These are phyloP conservation scores for Rickenella mellea DNA, from an alignment of 768 basidiomycete genomes.

Conservation along the genomic window DNA sequence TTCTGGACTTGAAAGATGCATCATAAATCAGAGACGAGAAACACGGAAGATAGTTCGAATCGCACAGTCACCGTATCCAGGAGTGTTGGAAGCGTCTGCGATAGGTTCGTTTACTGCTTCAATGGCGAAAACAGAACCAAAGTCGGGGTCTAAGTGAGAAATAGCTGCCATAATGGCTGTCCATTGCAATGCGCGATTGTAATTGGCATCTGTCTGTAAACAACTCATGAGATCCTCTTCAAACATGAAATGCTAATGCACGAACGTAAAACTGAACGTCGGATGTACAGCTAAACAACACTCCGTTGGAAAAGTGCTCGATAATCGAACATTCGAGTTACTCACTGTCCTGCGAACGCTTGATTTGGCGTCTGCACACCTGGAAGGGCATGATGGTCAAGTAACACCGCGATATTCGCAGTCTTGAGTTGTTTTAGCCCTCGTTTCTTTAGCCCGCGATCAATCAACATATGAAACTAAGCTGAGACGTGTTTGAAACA, in stretches of 20 bases:
- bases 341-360: conserved; percentile 54
- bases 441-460: conserved; percentile 34
- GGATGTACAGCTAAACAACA: conserved; percentile 43
- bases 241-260: conserved; percentile 9
- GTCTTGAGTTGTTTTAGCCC: conserved; percentile 50
- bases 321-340: background rate
- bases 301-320: background rate
- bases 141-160: conserved; percentile 59
- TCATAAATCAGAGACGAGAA: background rate
- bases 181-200: conserved; percentile 73
- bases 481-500: background rate
- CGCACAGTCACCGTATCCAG: conserved; percentile 62
- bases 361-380: conserved; percentile 57
- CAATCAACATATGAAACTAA: background rate
- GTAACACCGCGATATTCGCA: conserved; percentile 57
- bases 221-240: conserved; percentile 1
- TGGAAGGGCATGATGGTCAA: conserved; percentile 64
- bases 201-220: conserved; percentile 56
- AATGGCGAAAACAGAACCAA: conserved; percentile 56
- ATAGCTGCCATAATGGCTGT: conserved; percentile 70
- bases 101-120: conserved; percentile 75
- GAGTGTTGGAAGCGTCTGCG: conserved; percentile 59
- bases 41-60: background rate
- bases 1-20: conserved; percentile 41
- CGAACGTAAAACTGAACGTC: conserved; percentile 67